Evolutionary conservation across 2,329 filamentous ascomycete species (phyloP), one percentile per base, ranked within the genome.

Genomic region (Penicillium hordei): DNA sequence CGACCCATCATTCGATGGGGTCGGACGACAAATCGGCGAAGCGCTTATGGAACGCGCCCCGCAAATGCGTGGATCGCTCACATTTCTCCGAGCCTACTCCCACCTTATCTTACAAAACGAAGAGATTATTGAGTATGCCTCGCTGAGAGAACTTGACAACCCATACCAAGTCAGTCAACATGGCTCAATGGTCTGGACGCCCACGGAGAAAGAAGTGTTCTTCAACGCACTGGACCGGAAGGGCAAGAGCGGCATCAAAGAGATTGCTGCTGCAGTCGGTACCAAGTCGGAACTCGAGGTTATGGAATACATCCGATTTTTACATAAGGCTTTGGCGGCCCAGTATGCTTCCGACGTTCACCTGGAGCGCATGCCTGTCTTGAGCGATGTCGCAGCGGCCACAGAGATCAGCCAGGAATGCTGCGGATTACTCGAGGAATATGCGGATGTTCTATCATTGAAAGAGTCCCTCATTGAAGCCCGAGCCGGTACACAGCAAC

Each of bases 241-340:
- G 2, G 91, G 91, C 0, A 82, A 78, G 51, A 82, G 86, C 64
- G 79, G 91, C 60, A 66, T 89, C 0, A 74, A 75, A 1, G 83
- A 81, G 1, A 88, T 97, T 55, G 81, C 90, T 1, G 67, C 74
- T 9, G 79, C 82, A 0, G 78, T 96, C 17, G 79, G 79, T 0
- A 88, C 85, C 34, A 97, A 97, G 74, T 88, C 86, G 57, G 82
- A 86, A 62, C 70, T 88, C 9, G 91, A 97, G 74, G 85, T 94
- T 34, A 82, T 82, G 29, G 84, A 89, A 50, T 92, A 92, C 69
- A 71, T 95, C 5, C 68, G 78, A 7, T 71, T 89, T 1, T 79
- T 97, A 5, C 78, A 86, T 10, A 76, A 81, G 21, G 80, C 78
- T 1, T 64, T 77, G 6, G 72, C 79, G 36, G 69, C 74, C 23